Percentiles rank a stretch among this genome's conserved stretches.
phyloP scores from a whole-genome alignment of 192 early-diverging fungal genomes.

The Coemansia sp. region DNA sequence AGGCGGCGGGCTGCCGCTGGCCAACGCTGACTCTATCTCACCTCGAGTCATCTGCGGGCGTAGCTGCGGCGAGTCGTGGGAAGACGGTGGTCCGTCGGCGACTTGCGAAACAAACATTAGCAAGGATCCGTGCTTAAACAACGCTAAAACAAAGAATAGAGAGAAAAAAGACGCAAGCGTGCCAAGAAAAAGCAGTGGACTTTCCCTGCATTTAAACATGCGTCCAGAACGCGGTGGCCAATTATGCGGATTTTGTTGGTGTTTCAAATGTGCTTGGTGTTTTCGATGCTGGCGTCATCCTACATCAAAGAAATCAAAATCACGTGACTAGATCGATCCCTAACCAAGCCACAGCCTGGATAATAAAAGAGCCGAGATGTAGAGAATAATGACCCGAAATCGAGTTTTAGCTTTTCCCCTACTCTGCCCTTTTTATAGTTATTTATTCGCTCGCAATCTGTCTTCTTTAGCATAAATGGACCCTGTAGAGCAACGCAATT shows the following conservation, averaged over 20 bases:
- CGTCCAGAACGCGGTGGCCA: not conserved
- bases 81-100: conserved; percentile 36
- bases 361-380: not conserved
- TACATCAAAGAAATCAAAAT: not conserved
- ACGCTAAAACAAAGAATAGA: conserved; percentile 5
- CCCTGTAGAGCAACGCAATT: conserved; percentile 11
- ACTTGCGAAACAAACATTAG: conserved; percentile 40
- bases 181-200: not conserved
- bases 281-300: not conserved
- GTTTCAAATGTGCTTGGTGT: not conserved
- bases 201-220: conserved; percentile 1
- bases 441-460: not conserved
- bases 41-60: conserved; percentile 25
- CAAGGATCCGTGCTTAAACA: not conserved
- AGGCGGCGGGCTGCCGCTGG: conserved; percentile 22
- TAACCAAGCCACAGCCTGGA: not conserved
- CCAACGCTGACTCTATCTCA: conserved; percentile 25
- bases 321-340: not conserved
- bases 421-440: not conserved
- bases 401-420: not conserved
- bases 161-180: not conserved
- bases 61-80: conserved; percentile 33
- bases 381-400: conserved; percentile 1
- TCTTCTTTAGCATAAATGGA: conserved; percentile 18
- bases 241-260: not conserved